Evolutionary conservation across 2,329 filamentous ascomycete species (phyloP).

Genomic region (Escovopsis weberi): DNA sequence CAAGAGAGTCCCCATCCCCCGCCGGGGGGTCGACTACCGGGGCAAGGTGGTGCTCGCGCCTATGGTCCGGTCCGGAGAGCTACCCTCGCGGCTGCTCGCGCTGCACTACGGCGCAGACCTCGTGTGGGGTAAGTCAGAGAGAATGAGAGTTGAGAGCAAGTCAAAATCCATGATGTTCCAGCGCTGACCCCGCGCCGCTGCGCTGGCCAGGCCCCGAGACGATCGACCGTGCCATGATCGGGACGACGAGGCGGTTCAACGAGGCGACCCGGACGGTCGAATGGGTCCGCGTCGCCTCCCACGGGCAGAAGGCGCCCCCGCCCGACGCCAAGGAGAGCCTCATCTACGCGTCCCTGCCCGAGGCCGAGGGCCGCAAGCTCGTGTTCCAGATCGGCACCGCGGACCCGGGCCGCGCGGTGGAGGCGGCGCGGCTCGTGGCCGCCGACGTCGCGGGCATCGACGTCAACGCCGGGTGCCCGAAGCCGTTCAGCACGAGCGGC

Average conservation of each 20-base stretch:
- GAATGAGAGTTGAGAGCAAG: neutral
- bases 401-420: slow-evolving; percentile 65
- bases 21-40: slow-evolving; percentile 81
- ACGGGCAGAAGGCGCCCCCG: slow-evolving; percentile 44
- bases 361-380: slow-evolving; percentile 56
- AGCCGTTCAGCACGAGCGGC: slow-evolving; percentile 83
- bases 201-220: slow-evolving; percentile 63
- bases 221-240: slow-evolving; percentile 82
- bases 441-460: slow-evolving; percentile 86
- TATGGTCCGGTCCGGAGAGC: slow-evolving; percentile 95
- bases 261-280: slow-evolving; percentile 66
- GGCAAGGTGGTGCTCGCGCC: slow-evolving; percentile 89
- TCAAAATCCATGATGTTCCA: no score
- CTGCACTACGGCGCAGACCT: slow-evolving; percentile 93
- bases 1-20: slow-evolving; percentile 69
- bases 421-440: slow-evolving; percentile 73
- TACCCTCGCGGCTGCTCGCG: slow-evolving; percentile 76
- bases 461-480: slow-evolving; percentile 95
- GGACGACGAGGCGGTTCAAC: slow-evolving; percentile 66
- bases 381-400: slow-evolving; percentile 91
- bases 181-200: slow-evolving; percentile 5
- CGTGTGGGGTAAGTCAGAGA: slow-evolving; percentile 63
- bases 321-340: slow-evolving; percentile 46
- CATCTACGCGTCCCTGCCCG: slow-evolving; percentile 74
- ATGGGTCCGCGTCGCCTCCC: slow-evolving; percentile 63